Conservation (phyloP, 2,329 filamentous ascomycete genomes). For the Clarireedia monteithiana region DNA sequence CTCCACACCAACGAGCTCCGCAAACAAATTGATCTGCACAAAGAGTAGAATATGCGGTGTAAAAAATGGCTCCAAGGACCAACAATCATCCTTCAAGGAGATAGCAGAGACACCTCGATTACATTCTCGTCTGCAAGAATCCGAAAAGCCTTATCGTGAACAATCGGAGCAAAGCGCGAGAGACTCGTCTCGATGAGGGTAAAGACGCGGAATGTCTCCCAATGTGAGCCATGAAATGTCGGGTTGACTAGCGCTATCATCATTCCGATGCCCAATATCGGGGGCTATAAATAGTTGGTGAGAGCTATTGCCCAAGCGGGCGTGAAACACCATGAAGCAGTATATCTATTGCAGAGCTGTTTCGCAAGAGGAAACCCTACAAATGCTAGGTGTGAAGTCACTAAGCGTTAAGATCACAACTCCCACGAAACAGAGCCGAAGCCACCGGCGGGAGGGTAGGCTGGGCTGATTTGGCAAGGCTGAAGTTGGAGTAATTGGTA, state of each 20-base stretch:
- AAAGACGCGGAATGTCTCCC: slow-evolving; percentile 13
- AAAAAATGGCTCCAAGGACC: slow-evolving; percentile 5
- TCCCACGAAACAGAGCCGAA: slow-evolving; percentile 32
- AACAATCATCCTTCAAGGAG: slow-evolving; percentile 13
- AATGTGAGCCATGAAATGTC: slow-evolving; percentile 14
- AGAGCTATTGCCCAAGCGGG: neutral
- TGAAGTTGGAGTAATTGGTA: too few species aligned
- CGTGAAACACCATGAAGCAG: slow-evolving; percentile 28
- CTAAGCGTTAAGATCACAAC: slow-evolving; percentile 35
- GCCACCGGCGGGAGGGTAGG: slow-evolving; percentile 20
- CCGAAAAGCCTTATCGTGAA: slow-evolving; percentile 14
- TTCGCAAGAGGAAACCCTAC: slow-evolving; percentile 34
- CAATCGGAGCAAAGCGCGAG: slow-evolving; percentile 17
- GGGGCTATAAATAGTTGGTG: slow-evolving; percentile 25
- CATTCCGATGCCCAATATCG: slow-evolving; percentile 28
- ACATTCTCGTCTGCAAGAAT: slow-evolving; percentile 7
- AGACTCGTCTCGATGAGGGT: slow-evolving; percentile 17
- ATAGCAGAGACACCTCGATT: slow-evolving; percentile 13
- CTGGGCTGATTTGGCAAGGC: too few species aligned
- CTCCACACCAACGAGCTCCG: too few species aligned
- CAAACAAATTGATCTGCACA: neutral
- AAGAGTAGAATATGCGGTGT: neutral
- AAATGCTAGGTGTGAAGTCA: slow-evolving; percentile 33
- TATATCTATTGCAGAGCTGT: slow-evolving; percentile 27
- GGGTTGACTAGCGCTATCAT: slow-evolving; percentile 26